These are phyloP conservation scores for Pseudocohnilembus persalinus DNA, from an alignment of 169 alveolate species.

Conservation along the genomic window DNA sequence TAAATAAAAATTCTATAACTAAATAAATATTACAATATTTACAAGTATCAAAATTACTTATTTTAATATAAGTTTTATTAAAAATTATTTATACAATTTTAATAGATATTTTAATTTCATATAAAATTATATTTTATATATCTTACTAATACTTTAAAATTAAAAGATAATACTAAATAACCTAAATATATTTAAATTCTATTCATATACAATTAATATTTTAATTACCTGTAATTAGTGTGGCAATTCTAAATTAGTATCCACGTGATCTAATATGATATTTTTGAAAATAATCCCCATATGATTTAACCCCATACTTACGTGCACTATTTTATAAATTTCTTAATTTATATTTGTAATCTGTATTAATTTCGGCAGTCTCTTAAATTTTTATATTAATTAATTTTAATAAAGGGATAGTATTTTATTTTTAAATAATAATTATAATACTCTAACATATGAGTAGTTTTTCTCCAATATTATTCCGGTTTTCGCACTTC, in stretches of 20 bases:
- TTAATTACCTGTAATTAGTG: not conserved
- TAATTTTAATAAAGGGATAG: not conserved
- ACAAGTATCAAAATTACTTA: too few relatives aligned
- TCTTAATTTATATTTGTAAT: slow-evolving; percentile 1
- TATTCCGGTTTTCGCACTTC: slow-evolving; percentile 23
- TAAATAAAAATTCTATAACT: too few relatives aligned
- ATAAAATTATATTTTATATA: too few relatives aligned
- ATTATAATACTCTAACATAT: not conserved
- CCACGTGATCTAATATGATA: slow-evolving; percentile 6
- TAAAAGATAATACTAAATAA: too few relatives aligned
- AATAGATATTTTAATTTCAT: too few relatives aligned
- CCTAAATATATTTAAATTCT: too few relatives aligned
- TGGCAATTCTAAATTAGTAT: not conserved
- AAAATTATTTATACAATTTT: too few relatives aligned
- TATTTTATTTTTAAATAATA: not conserved
- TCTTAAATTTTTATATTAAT: not conserved
- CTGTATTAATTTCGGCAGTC: not conserved
- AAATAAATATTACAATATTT: too few relatives aligned
- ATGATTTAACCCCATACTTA: slow-evolving; percentile 26
- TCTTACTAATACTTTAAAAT: too few relatives aligned
- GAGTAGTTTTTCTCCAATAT: not conserved
- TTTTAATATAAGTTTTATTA: too few relatives aligned
- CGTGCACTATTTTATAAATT: slow-evolving; percentile 6
- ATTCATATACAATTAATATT: not conserved
- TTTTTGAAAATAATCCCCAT: slow-evolving; percentile 7